Evolutionary conservation across 1,284 basidiomycete genomes (phyloP), one percentile per base, ranked within the genome.

Genomic region (Baeospora myosura): DNA sequence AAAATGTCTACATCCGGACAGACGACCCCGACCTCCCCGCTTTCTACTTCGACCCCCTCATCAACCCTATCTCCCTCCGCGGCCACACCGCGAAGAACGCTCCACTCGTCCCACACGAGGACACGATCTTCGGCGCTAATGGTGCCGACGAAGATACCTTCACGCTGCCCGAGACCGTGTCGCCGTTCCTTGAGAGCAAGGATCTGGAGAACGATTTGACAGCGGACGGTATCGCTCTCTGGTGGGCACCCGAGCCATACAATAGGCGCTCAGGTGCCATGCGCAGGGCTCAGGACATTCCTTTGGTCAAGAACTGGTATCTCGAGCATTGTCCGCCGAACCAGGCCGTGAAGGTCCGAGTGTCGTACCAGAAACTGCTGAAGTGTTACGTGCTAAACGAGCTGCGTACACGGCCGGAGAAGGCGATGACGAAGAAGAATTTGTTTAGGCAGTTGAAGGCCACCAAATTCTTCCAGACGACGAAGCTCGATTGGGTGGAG

Each of bases 381-480:
- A 99, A 98, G 65, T 88, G 86, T 58, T 98, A 78, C 65, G 95
- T 99, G 23, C 72, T 97, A 52, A 99, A 98, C 62, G 90, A 94
- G 62, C 71, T 99, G 20, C 85, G 90, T 57, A 84, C 84, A 43
- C 74, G 88, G 32, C 77, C 83, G 21, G 92, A 97, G 61, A 98
- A 97, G 68, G 83, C 96, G 3, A 95, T 95, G 85, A 88, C 89
- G 52, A 98, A 95, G 77, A 95, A 96, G 69, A 96, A 96, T 58
- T 60, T 98, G 39, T 95, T 98, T 76, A 76, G 89, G 45, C 90
- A 94, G 61, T 73, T 99, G 45, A 98, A 98, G 68, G 87, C 89
- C 34, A 99, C 96, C 47, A 98, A 98, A 66, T 98, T 99, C 72
- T 98, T 99, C 83, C 96, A 98, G 70, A 90, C 88, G 16, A 98